Conservation (phyloP, 108 stramenopile genomes). For the Nitzschia sp. region DNA sequence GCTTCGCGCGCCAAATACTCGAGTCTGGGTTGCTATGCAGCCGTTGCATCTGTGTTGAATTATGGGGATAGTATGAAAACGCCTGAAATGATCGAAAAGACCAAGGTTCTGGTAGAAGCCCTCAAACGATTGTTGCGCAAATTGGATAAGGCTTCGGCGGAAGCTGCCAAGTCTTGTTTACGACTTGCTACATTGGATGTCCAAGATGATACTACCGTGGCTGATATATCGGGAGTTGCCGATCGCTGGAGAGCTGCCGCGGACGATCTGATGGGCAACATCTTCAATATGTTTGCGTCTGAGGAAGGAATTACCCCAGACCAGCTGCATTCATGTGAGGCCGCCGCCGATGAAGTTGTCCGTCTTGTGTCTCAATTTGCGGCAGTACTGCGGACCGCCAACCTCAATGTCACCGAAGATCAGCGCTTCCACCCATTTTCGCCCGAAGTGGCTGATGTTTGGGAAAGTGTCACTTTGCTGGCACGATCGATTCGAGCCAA, state of each 20-base stretch:
- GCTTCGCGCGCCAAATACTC: constrained; percentile 67
- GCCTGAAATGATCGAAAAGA: constrained; percentile 20
- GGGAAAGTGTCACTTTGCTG: constrained; percentile 69
- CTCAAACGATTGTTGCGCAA: constrained; percentile 34
- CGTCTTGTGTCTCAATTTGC: constrained; percentile 42
- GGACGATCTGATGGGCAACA: constrained; percentile 35
- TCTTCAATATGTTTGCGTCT: constrained; percentile 32
- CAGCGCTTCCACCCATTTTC: constrained; percentile 65
- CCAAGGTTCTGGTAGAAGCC: constrained; percentile 6
- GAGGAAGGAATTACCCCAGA: constrained; percentile 34
- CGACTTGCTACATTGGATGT: constrained; percentile 53
- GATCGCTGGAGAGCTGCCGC: constrained; percentile 34
- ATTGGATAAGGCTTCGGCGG: constrained; percentile 39
- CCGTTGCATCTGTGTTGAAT: constrained; percentile 62
- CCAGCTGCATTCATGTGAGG: constrained; percentile 26
- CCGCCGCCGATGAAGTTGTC: constrained; percentile 38
- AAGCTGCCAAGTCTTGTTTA: constrained; percentile 46
- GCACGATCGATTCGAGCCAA: constrained; percentile 54
- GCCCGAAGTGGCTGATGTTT: constrained; percentile 74
- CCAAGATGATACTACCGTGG: constrained; percentile 34
- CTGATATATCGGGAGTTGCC: constrained; percentile 34
- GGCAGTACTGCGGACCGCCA: constrained; percentile 43
- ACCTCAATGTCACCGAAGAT: constrained; percentile 46
- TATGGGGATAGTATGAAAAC: constrained; percentile 45
- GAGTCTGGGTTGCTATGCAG: constrained; percentile 75